phyloP scores from a whole-genome alignment of 371 early-diverging fungal genomes.

The Rhizopus sp. region DNA sequence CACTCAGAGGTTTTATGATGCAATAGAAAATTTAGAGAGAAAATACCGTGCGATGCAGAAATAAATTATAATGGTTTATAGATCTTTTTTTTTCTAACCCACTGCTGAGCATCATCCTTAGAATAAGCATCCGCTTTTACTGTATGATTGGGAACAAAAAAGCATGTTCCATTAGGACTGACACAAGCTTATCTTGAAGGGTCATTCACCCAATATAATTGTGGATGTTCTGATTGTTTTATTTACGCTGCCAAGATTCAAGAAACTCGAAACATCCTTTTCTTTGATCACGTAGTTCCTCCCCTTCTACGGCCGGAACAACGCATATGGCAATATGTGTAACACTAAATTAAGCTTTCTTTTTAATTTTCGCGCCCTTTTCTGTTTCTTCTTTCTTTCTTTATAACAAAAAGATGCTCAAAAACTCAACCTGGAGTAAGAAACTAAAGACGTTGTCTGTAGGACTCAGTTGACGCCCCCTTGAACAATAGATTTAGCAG shows the following conservation, averaged over 20 bases:
- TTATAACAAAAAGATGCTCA: slow-evolving; percentile 36
- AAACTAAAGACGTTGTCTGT: background rate
- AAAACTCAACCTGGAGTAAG: slow-evolving; percentile 56
- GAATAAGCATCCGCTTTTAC: background rate
- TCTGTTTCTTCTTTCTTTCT: slow-evolving; percentile 3
- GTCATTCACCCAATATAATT: too few species aligned
- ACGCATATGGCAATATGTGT: background rate
- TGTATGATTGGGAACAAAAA: background rate
- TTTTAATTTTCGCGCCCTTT: background rate
- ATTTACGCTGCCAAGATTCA: background rate
- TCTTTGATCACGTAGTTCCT: background rate
- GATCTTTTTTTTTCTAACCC: background rate
- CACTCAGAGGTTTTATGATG: slow-evolving; percentile 54
- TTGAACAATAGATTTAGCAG: slow-evolving; percentile 54
- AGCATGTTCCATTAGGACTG: too few species aligned
- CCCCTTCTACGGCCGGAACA: background rate
- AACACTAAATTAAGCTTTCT: too few species aligned
- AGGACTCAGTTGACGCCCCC: background rate
- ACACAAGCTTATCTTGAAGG: too few species aligned
- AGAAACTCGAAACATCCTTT: background rate
- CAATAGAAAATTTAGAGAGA: slow-evolving; percentile 47
- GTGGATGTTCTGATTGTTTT: background rate
- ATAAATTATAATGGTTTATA: background rate
- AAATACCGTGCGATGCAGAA: slow-evolving; percentile 12
- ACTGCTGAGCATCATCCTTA: too few species aligned